These are phyloP conservation scores for Aspergillus baeticus DNA, from an alignment of 495 filamentous ascomycete species.

Conservation along the genomic window DNA sequence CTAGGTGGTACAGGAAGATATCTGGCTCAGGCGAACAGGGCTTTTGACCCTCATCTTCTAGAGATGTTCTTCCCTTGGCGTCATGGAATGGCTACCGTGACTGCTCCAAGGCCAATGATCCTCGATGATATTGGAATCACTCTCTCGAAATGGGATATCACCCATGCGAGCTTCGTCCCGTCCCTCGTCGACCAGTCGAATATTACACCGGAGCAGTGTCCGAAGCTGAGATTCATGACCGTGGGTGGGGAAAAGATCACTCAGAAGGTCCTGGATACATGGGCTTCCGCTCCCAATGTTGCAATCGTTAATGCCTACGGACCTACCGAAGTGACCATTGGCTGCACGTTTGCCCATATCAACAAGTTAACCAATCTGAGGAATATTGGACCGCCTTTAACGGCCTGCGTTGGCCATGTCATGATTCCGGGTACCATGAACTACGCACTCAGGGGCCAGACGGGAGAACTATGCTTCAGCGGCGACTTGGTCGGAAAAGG, in stretches of 20 bases:
- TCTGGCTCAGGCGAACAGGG: constrained; percentile 33
- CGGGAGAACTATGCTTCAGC: constrained; percentile 85
- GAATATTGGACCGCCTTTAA: constrained; percentile 83
- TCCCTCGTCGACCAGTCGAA: constrained; percentile 29
- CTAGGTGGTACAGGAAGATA: constrained; percentile 33
- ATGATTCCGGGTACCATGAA: constrained; percentile 64
- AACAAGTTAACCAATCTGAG: constrained; percentile 67
- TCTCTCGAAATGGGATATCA: constrained; percentile 66
- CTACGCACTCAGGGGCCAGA: constrained; percentile 71
- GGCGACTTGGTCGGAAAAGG: constrained; percentile 85
- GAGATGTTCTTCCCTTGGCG: constrained; percentile 41
- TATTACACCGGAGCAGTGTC: constrained; percentile 26
- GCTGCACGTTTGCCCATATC: constrained; percentile 75
- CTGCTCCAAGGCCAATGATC: constrained; percentile 30
- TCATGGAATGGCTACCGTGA: constrained; percentile 35
- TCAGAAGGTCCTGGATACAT: constrained; percentile 44
- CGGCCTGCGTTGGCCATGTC: constrained; percentile 80
- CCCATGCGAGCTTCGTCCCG: constrained; percentile 58
- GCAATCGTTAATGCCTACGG: constrained; percentile 60
- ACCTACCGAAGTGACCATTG: constrained; percentile 89
- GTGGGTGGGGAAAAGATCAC: constrained; percentile 48
- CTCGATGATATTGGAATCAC: constrained; percentile 33
- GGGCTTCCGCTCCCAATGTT: constrained; percentile 33
- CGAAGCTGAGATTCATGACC: constrained; percentile 35
- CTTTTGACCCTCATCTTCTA: constrained; percentile 37